Conservation (phyloP, 768 basidiomycete genomes). For the Pleurotus eryngii region DNA sequence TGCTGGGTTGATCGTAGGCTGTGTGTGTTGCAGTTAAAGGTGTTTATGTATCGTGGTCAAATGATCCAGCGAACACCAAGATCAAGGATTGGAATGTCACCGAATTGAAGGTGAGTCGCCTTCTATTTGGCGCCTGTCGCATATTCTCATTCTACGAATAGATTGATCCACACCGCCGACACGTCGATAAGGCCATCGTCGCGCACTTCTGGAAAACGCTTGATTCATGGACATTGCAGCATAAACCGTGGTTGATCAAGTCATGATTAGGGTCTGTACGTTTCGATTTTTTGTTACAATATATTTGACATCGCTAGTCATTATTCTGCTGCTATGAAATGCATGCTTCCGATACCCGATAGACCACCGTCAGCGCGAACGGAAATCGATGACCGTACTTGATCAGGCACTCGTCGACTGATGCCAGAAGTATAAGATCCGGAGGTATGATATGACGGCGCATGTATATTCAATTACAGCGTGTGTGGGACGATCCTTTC, state of each 20-base stretch:
- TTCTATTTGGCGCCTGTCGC: not conserved
- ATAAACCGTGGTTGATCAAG: conserved; percentile 76
- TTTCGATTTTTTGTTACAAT: no score
- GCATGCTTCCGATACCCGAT: no score
- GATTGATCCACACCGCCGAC: conserved; percentile 89
- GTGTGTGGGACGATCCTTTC: no score
- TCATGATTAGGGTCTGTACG: conserved; percentile 9
- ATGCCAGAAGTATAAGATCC: no score
- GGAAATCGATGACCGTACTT: no score
- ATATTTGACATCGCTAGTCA: no score
- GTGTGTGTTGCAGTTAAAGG: conserved; percentile 71
- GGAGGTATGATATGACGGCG: no score
- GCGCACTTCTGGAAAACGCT: conserved; percentile 95
- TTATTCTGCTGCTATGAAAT: no score
- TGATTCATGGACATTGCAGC: conserved; percentile 77
- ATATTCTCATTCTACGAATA: conserved; percentile 23
- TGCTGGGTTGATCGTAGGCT: not conserved
- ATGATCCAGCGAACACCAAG: conserved; percentile 83
- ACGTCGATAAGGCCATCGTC: conserved; percentile 92
- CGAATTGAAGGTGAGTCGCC: conserved; percentile 71
- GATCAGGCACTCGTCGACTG: no score
- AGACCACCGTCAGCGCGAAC: no score
- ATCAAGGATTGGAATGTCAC: conserved; percentile 98
- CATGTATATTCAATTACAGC: no score
- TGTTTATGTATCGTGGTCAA: conserved; percentile 91